phyloP scores from a whole-genome alignment of 495 filamentous ascomycete genomes.

The Elasticomyces elasticus region DNA sequence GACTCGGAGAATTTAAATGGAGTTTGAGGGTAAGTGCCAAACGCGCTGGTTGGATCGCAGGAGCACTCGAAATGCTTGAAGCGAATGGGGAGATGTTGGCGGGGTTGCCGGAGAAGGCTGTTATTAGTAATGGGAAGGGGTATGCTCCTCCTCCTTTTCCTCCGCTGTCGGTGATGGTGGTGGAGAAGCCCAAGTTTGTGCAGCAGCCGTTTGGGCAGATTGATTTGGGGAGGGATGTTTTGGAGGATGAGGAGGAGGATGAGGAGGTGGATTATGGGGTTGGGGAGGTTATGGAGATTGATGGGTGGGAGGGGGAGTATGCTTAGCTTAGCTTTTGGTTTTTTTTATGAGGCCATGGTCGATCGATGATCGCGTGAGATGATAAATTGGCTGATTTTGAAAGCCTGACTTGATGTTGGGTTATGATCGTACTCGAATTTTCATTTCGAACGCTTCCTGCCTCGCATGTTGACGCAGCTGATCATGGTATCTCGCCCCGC shows the following conservation, averaged over 20 bases:
- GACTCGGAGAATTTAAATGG: conserved; percentile 87
- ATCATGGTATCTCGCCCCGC: too few relatives aligned
- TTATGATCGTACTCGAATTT: too few relatives aligned
- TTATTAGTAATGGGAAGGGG: neutral
- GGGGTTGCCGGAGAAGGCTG: conserved; percentile 10
- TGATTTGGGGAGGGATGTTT: neutral
- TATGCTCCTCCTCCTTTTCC: too few relatives aligned
- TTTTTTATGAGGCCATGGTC: too few relatives aligned
- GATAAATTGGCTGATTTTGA: too few relatives aligned
- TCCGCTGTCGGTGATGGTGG: neutral
- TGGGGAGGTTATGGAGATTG: conserved; percentile 11
- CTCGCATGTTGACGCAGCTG: too few relatives aligned
- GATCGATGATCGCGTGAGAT: too few relatives aligned
- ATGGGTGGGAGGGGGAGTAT: neutral
- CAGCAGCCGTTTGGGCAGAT: neutral
- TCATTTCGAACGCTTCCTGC: too few relatives aligned
- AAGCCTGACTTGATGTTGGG: too few relatives aligned
- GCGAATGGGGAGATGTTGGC: conserved; percentile 29
- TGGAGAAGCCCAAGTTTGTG: neutral
- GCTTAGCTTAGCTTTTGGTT: too few relatives aligned
- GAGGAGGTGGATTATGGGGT: conserved; percentile 2
- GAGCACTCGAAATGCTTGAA: conserved; percentile 66
- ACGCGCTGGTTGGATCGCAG: conserved; percentile 67
- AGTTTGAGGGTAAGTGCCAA: conserved; percentile 78
- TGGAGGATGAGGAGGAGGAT: neutral